Conservation (phyloP, 176 grass and related monocot genomes). For the Aegilops sharonensis region DNA sequence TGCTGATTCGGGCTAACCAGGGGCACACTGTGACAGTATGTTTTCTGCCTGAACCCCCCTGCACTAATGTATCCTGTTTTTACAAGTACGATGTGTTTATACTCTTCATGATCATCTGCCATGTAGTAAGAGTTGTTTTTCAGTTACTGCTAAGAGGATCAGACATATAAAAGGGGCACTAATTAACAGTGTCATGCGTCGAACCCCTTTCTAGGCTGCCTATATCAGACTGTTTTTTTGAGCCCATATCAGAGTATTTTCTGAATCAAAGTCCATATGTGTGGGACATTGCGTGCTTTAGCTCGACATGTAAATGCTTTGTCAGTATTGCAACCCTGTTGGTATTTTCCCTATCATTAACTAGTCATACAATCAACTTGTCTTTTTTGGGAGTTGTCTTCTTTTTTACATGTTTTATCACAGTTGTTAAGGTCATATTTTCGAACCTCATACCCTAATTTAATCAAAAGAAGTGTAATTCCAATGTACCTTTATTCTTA, state of each 20-base stretch:
- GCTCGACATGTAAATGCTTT: not conserved
- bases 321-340: not conserved
- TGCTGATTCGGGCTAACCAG: slow-evolving; percentile 84
- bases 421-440: not conserved
- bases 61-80: not conserved
- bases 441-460: not conserved
- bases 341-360: not conserved
- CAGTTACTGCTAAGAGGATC: not conserved
- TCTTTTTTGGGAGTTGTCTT: not conserved
- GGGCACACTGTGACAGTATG: slow-evolving; percentile 66
- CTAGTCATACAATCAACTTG: not conserved
- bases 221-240: too few species aligned
- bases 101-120: not conserved
- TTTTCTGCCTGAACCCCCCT: not conserved
- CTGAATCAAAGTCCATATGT: not conserved
- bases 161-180: not conserved
- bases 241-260: not conserved
- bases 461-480: not conserved
- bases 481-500: not conserved
- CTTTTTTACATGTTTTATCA: not conserved
- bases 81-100: not conserved
- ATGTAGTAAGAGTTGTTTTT: not conserved
- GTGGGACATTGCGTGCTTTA: not conserved
- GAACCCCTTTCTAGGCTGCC: not conserved
- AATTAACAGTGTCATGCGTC: not conserved